Conservation (phyloP, 1,139 yeast species). For the Spathaspora sp. region DNA sequence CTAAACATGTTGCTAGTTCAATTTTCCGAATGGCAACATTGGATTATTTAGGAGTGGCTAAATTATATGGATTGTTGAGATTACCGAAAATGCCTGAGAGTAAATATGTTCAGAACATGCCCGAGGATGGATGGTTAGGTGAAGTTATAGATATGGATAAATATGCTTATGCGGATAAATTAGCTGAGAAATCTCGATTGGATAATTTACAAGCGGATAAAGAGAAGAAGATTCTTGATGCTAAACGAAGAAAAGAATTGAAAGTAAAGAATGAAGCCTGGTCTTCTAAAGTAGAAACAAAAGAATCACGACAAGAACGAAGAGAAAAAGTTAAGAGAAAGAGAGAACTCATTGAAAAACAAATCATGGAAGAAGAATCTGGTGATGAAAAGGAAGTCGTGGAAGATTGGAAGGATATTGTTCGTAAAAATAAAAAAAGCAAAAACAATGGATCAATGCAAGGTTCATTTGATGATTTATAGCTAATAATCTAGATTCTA, state of each 20-base stretch:
- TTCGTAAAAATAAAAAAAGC: slow-evolving; percentile 61
- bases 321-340: slow-evolving; percentile 62
- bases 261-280: slow-evolving; percentile 68
- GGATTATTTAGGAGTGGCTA: slow-evolving; percentile 73
- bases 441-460: slow-evolving; percentile 41
- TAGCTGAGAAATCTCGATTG: slow-evolving; percentile 62
- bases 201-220: slow-evolving; percentile 54
- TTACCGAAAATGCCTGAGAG: slow-evolving; percentile 96
- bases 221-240: slow-evolving; percentile 43
- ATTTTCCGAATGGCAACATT: slow-evolving; percentile 75
- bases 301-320: slow-evolving; percentile 63
- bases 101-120: slow-evolving; percentile 50
- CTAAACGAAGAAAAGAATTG: slow-evolving; percentile 49
- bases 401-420: slow-evolving; percentile 87
- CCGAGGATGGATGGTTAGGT: slow-evolving; percentile 74
- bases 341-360: slow-evolving; percentile 62
- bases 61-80: slow-evolving; percentile 75
- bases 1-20: slow-evolving; percentile 88
- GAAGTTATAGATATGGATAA: slow-evolving; percentile 61
- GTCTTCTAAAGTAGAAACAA: slow-evolving; percentile 69
- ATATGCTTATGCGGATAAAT: slow-evolving; percentile 62
- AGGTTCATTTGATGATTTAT: slow-evolving; percentile 75
- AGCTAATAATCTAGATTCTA: too few species aligned
- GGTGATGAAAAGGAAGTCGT: slow-evolving; percentile 54
- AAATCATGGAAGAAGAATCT: slow-evolving; percentile 45